phyloP scores from a whole-genome alignment of 805 yeast species.

The Candida adriatica region DNA sequence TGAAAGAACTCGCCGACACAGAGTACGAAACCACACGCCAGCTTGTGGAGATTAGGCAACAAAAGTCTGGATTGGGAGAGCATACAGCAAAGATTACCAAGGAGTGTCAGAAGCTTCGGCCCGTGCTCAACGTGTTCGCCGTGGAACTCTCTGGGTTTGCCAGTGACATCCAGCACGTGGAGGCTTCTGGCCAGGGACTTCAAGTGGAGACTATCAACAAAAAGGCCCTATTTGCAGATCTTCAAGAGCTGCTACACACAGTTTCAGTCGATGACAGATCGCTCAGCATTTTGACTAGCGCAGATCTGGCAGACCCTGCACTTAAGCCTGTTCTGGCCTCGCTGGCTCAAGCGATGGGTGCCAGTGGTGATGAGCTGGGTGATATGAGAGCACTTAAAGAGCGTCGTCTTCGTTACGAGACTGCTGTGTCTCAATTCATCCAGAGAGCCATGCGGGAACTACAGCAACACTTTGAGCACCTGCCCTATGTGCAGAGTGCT shows the following conservation, averaged over 20 bases:
- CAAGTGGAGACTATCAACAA: conserved; percentile 82
- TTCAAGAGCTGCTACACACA: conserved; percentile 62
- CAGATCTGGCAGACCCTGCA: conserved; percentile 39
- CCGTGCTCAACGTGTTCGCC: conserved; percentile 46
- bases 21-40: conserved; percentile 57
- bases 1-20: conserved; percentile 50
- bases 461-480: conserved; percentile 31
- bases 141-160: conserved; percentile 59
- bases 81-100: conserved; percentile 36
- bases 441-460: conserved; percentile 38
- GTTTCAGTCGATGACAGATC: conserved; percentile 57
- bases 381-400: conserved; percentile 69
- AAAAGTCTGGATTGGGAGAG: conserved; percentile 35
- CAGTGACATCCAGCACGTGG: conserved; percentile 64
- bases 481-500: conserved; percentile 14
- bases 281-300: conserved; percentile 37
- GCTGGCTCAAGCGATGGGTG: conserved; percentile 57
- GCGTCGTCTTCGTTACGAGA: conserved; percentile 53
- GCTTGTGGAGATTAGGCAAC: conserved; percentile 42
- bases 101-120: conserved; percentile 51
- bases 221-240: conserved; percentile 63
- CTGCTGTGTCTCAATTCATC: conserved; percentile 45
- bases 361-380: conserved; percentile 48
- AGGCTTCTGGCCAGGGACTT: conserved; percentile 69
- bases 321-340: conserved; percentile 44